phyloP scores from a whole-genome alignment of 1,284 basidiomycete genomes.

The Blastosporella zonata region DNA sequence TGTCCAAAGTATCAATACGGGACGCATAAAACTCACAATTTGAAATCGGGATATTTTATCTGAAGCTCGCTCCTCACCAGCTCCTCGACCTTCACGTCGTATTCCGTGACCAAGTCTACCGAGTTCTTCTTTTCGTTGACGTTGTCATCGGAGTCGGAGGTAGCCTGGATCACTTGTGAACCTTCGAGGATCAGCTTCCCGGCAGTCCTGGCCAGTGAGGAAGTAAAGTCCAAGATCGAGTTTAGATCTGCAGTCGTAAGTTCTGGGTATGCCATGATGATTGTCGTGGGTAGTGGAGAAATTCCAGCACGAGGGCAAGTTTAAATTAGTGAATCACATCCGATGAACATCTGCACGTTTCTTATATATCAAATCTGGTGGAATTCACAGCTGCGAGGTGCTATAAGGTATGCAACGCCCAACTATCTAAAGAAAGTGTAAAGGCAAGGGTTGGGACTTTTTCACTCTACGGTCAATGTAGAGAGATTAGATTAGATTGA shows the following conservation, averaged over 20 bases:
- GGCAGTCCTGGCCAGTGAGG: slow-evolving; percentile 67
- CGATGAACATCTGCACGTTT: no score
- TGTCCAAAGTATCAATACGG: neutral
- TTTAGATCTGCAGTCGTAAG: slow-evolving; percentile 52
- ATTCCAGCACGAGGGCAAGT: neutral
- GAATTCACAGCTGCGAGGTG: no score
- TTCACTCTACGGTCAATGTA: no score
- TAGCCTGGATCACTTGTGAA: slow-evolving; percentile 63
- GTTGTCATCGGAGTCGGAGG: slow-evolving; percentile 49
- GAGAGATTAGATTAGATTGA: slow-evolving; percentile 29
- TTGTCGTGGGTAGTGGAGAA: neutral
- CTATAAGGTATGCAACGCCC: no score
- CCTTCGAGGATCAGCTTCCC: slow-evolving; percentile 74
- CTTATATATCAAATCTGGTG: no score
- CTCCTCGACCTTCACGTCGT: slow-evolving; percentile 90
- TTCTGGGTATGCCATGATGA: slow-evolving; percentile 26
- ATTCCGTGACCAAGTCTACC: slow-evolving; percentile 95
- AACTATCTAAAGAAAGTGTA: no score
- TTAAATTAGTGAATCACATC: no score
- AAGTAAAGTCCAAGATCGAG: slow-evolving; percentile 70
- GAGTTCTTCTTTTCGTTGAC: slow-evolving; percentile 88
- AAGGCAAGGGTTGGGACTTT: no score
- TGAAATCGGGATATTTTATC: slow-evolving; percentile 71
- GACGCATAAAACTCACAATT: slow-evolving; percentile 60
- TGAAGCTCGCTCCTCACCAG: slow-evolving; percentile 74